Percentiles rank a stretch among this genome's conserved stretches.
phyloP scores from a whole-genome alignment of 768 basidiomycete genomes.

The Postia placenta region DNA sequence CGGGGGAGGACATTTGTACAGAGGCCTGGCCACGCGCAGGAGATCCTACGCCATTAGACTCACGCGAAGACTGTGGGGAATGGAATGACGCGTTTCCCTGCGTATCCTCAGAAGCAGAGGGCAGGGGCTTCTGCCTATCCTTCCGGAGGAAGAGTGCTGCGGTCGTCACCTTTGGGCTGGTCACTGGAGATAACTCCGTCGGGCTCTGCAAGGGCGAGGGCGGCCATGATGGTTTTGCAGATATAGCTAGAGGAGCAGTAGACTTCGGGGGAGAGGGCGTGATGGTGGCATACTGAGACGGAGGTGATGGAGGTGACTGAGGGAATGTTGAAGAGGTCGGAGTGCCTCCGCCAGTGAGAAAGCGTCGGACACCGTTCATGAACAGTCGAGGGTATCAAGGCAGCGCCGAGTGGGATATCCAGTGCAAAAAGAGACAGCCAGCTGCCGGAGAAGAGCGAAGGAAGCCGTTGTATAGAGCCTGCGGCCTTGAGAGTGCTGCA shows the following conservation, averaged over 20 bases:
- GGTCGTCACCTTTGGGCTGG: constrained; percentile 34
- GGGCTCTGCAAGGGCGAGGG: constrained; percentile 30
- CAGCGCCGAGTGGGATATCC: background rate
- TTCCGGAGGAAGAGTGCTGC: constrained; percentile 48
- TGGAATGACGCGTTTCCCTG: constrained; percentile 24
- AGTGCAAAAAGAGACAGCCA: background rate
- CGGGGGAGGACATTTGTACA: constrained; percentile 24
- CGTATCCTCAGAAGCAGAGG: constrained; percentile 9
- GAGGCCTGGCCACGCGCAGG: constrained; percentile 22
- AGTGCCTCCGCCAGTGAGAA: constrained; percentile 43
- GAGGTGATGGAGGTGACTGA: constrained; percentile 13
- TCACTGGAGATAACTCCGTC: constrained; percentile 13
- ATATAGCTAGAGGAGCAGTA: constrained; percentile 19
- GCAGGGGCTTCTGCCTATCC: constrained; percentile 34
- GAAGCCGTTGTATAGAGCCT: too few species aligned
- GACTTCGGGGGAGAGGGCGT: constrained; percentile 7
- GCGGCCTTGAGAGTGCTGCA: too few species aligned
- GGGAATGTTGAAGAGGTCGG: constrained; percentile 14
- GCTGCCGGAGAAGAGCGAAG: background rate
- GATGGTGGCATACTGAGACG: constrained; percentile 11
- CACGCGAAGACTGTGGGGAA: constrained; percentile 16
- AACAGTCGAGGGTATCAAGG: background rate
- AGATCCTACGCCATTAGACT: constrained; percentile 16
- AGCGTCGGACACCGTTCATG: constrained; percentile 72
- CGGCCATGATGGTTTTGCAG: constrained; percentile 38